Percentiles rank a stretch among this genome's conserved stretches.
phyloP scores from a whole-genome alignment of 306 rosid species.

The Trifolium fragiferum region DNA sequence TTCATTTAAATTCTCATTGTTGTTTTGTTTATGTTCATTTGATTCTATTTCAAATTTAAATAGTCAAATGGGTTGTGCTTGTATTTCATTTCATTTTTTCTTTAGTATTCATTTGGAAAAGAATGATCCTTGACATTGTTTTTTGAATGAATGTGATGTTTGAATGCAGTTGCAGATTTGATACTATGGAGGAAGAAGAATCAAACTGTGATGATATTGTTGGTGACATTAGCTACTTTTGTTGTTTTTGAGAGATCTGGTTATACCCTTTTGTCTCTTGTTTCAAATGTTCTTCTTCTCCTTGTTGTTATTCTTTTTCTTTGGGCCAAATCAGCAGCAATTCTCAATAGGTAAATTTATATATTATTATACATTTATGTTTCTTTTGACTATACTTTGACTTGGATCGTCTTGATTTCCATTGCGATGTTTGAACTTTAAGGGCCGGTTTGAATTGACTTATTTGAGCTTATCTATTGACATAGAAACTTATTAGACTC shows the following conservation, averaged over 20 bases:
- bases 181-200: conserved; percentile 86
- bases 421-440: background rate
- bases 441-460: background rate
- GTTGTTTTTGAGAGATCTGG: conserved; percentile 94
- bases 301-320: conserved; percentile 82
- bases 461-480: background rate
- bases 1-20: conserved; percentile 16
- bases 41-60: background rate
- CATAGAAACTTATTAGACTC: background rate
- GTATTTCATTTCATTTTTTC: background rate
- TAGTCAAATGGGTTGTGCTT: conserved; percentile 26
- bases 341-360: conserved; percentile 75
- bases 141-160: conserved; percentile 43
- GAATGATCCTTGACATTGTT: conserved; percentile 22
- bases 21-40: conserved; percentile 33
- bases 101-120: conserved; percentile 2
- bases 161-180: conserved; percentile 82
- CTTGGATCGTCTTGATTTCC: conserved; percentile 32
- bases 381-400: conserved; percentile 17
- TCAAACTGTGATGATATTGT: conserved; percentile 65
- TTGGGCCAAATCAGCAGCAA: conserved; percentile 97
- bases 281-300: conserved; percentile 88
- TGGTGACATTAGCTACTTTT: conserved; percentile 73
- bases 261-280: conserved; percentile 84
- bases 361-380: background rate